These are phyloP conservation scores for Fusarium sambucinum DNA, from an alignment of 2,329 filamentous ascomycete species.

Conservation along the genomic window DNA sequence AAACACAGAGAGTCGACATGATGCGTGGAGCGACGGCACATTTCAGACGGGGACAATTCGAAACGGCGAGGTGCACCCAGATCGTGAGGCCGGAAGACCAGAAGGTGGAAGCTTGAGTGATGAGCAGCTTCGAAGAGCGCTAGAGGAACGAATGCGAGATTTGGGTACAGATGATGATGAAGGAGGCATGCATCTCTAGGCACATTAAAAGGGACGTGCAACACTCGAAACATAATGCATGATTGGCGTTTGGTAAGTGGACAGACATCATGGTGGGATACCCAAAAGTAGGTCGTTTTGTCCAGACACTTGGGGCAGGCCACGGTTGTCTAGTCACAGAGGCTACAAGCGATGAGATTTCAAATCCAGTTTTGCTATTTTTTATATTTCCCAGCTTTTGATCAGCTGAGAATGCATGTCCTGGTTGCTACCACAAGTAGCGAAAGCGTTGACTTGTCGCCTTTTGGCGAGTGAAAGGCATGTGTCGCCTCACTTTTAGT, in stretches of 20 bases:
- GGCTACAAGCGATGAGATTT: constrained; percentile 8
- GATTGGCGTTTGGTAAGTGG: constrained; percentile 46
- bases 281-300: constrained; percentile 29
- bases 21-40: constrained; percentile 72
- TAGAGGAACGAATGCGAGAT: constrained; percentile 67
- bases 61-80: constrained; percentile 62
- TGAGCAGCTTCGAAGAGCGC: constrained; percentile 67
- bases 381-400: constrained; percentile 34
- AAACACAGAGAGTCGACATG: constrained; percentile 44
- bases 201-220: background rate
- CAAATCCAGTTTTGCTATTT: constrained; percentile 43
- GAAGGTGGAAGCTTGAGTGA: constrained; percentile 66
- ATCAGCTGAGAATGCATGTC: constrained; percentile 29
- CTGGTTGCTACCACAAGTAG: constrained; percentile 20
- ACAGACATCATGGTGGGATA: constrained; percentile 39
- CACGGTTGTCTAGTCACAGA: constrained; percentile 4
- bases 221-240: constrained; percentile 25
- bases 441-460: constrained; percentile 30
- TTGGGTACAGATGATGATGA: constrained; percentile 60
- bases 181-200: constrained; percentile 72
- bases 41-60: constrained; percentile 71
- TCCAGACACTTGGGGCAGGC: constrained; percentile 1
- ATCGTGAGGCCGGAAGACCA: constrained; percentile 46
- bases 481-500: constrained; percentile 33
- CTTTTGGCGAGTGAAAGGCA: constrained; percentile 30